These are phyloP conservation scores for Paramyrothecium sp. DNA, from an alignment of 2,329 filamentous ascomycete species.

Conservation along the genomic window DNA sequence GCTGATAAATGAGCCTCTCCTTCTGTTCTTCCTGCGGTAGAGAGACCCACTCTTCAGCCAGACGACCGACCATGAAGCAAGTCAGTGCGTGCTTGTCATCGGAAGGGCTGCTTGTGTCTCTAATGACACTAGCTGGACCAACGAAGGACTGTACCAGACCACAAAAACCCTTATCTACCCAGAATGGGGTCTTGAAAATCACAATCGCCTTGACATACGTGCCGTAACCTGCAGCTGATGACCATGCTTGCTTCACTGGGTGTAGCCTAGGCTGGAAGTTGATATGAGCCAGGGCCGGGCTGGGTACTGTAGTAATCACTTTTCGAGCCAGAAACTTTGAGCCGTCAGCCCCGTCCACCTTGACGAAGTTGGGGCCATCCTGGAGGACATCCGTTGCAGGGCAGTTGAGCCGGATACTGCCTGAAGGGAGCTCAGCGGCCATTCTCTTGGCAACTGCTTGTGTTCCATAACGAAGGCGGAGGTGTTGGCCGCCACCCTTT, in stretches of 20 bases:
- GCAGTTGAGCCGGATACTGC: constrained; percentile 22
- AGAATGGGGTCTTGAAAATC: constrained; percentile 37
- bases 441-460: constrained; percentile 37
- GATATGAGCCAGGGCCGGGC: constrained; percentile 42
- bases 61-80: constrained; percentile 32
- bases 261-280: constrained; percentile 46
- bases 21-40: background rate
- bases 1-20: background rate
- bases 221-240: constrained; percentile 36
- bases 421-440: constrained; percentile 27
- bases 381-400: constrained; percentile 30
- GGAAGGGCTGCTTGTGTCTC: constrained; percentile 36
- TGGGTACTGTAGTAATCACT: constrained; percentile 48
- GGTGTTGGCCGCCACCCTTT: constrained; percentile 50
- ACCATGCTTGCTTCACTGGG: constrained; percentile 28
- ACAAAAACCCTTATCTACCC: constrained; percentile 35
- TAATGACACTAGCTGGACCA: constrained; percentile 43
- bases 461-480: constrained; percentile 47
- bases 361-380: constrained; percentile 11
- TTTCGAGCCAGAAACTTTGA: constrained; percentile 34
- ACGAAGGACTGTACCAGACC: constrained; percentile 43
- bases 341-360: constrained; percentile 18
- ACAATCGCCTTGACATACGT: constrained; percentile 52
- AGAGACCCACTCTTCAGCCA: background rate
- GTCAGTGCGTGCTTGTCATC: constrained; percentile 31